Base-by-base conservation (phyloP, 805 yeast genomes). In the Babjeviella inositovora region DNA sequence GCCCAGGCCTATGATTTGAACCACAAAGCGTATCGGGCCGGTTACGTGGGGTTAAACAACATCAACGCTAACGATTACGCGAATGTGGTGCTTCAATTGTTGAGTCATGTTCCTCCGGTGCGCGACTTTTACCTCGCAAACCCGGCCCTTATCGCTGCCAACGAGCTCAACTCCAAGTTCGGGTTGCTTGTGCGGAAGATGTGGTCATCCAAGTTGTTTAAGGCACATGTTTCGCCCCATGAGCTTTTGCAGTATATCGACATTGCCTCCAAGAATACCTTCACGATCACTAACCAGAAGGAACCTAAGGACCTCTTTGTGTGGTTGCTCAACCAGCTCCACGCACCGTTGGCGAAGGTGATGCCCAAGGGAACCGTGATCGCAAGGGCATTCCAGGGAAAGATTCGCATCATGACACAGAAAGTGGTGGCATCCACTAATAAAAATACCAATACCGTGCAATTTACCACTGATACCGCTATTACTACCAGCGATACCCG, bases 21-120 rank as follows among this genome's bases (percentile, higher is more conserved):
- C 19, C 56, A 56, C 7, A 47, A 51, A 10, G 24, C 39, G 3
- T 79, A 75, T 34, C 31, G 40, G 5, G 72, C 72, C 2, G 90
- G 93, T 0, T 71, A 53, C 33, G 51, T 77, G 15, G 84, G 87
- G 0, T 32, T 79, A 25, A 72, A 64, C 39, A 66, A 68, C 32
- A 47, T 62, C 19, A 51, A 56, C 18, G 40, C 40, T 6, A 65
- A 60, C 30, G 72, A 63, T 28, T 68, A 70, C 35, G 41, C 69
- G 16, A 74, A 70, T 32, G 76, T 64, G 1, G 38, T 72, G 0
- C 27, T 77, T 7, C 75, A 69, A 28, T 36, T 59, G 8, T 21
- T 79, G 5, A 41, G 67, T 2, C 92, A 77, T 40, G 44, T 70
- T 1, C 29, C 41, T 1, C 49, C 57, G 1, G 28, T 79, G 1